Evolutionary conservation across 306 rosid genomes (phyloP).

Genomic region (Notholithocarpus densiflorus): DNA sequence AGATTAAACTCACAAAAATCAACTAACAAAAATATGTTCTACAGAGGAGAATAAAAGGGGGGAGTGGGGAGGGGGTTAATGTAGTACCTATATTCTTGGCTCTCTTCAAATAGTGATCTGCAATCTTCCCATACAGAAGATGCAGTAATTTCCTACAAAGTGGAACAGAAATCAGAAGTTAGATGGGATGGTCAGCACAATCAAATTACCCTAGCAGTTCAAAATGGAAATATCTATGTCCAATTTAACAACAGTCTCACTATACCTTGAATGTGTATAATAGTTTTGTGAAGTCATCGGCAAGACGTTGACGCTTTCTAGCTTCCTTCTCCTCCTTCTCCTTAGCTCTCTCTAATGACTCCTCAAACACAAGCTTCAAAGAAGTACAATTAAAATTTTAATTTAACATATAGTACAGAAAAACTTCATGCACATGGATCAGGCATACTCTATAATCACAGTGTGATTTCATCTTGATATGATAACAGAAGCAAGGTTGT

Average conservation of each 20-base stretch:
- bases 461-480: not conserved
- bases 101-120: constrained; percentile 77
- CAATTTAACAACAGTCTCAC: constrained; percentile 7
- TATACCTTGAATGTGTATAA: constrained; percentile 71
- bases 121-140: constrained; percentile 89
- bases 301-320: constrained; percentile 92
- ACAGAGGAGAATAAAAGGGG: not conserved
- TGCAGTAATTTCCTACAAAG: constrained; percentile 65
- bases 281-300: constrained; percentile 78
- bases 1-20: not conserved
- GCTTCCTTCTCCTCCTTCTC: constrained; percentile 99
- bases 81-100: constrained; percentile 82
- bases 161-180: constrained; percentile 12
- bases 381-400: constrained; percentile 22
- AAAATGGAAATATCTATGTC: constrained; percentile 12
- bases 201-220: not conserved
- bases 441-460: not conserved
- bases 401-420: constrained; percentile 13
- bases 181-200: constrained; percentile 19
- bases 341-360: constrained; percentile 77
- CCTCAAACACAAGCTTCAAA: constrained; percentile 78
- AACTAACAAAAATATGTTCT: not conserved
- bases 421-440: not conserved
- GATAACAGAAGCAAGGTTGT: not conserved
- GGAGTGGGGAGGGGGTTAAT: not conserved